A percentile compares a stretch with the other conserved stretches of the same genome.
phyloP scores from a whole-genome alignment of 768 basidiomycete species.

The Sarcodon aspratus region DNA sequence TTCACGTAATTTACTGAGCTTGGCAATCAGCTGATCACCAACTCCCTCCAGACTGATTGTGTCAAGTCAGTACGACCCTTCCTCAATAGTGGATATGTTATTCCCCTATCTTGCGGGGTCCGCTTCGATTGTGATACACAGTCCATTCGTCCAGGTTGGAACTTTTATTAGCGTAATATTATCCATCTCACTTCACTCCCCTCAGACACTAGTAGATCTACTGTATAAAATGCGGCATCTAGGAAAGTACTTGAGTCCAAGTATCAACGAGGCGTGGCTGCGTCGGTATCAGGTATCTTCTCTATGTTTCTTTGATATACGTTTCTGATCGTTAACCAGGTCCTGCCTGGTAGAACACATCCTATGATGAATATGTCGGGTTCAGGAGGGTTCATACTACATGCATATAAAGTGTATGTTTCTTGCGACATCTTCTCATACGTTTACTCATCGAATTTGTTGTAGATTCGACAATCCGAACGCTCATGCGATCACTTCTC shows the following conservation, averaged over 20 bases:
- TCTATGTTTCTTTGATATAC: background rate
- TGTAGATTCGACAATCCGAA: background rate
- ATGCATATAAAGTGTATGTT: constrained; percentile 78
- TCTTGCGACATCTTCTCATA: background rate
- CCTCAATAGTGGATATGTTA: constrained; percentile 65
- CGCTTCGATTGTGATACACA: constrained; percentile 77
- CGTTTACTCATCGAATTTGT: background rate
- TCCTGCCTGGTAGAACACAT: constrained; percentile 93
- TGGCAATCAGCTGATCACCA: background rate
- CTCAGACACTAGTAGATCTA: constrained; percentile 64
- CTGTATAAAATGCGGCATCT: constrained; percentile 58
- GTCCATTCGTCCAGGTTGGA: constrained; percentile 64
- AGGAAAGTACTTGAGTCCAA: constrained; percentile 65
- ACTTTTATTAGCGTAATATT: background rate
- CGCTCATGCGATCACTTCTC: background rate
- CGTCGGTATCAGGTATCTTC: constrained; percentile 68
- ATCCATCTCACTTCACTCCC: background rate
- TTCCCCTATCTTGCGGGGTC: constrained; percentile 77
- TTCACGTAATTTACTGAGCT: background rate
- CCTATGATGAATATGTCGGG: constrained; percentile 89
- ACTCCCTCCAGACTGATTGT: constrained; percentile 50
- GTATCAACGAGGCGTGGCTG: constrained; percentile 77
- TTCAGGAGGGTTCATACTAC: constrained; percentile 80
- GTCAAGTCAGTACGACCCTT: constrained; percentile 78
- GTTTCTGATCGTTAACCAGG: constrained; percentile 20